Evolutionary conservation across 192 early-diverging fungal species (phyloP), one percentile per base, ranked within the genome.

Genomic region (Backusella liffmaniae): DNA sequence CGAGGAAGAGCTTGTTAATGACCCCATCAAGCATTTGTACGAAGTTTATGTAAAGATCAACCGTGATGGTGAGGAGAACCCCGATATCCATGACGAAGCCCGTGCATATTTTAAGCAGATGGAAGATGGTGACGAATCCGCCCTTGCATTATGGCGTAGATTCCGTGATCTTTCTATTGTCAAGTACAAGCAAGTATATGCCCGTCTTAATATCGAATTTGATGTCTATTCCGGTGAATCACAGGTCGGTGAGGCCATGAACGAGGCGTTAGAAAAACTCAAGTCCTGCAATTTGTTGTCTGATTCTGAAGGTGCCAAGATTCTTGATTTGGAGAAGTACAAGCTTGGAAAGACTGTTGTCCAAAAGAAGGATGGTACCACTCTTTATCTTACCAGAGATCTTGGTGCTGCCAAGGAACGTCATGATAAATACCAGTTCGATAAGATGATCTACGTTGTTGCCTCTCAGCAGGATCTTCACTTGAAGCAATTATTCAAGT

Each of bases 171-270:
- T 97, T 72, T 93, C 91, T 68, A 97, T 97, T 79, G 91, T 84
- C 82, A 96, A 96, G 83, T 99, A 98, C 90, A 90, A 93, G 81
- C 90, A 95, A 9, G 96, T 91, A 6, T 99, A 99, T 76, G 89
- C 87, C 21, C 95, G 96, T 74, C 88, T 99, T 73, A 94, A 95
- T 79, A 90, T 98, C 76, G 70, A 90, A n/a, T 98, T 98, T 78
- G 96, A 98, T 83, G 86, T 97, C 51, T 97, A 95, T 82, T 97
- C 95, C 59, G 96, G 97, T 66, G 97, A 99, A 85, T 96, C 96
- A 9, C 93, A 97, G 85, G 95, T 96, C 26, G 88, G 87, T 67
- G 82, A 91, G 12, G 89, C 90, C 70, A 93, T 95, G 89, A 75
- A 80, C 56, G 85, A 81, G 44, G 92, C 90, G 70, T 90, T 89